Conservation (phyloP, 1,284 basidiomycete genomes). For the Moniliella sp. region DNA sequence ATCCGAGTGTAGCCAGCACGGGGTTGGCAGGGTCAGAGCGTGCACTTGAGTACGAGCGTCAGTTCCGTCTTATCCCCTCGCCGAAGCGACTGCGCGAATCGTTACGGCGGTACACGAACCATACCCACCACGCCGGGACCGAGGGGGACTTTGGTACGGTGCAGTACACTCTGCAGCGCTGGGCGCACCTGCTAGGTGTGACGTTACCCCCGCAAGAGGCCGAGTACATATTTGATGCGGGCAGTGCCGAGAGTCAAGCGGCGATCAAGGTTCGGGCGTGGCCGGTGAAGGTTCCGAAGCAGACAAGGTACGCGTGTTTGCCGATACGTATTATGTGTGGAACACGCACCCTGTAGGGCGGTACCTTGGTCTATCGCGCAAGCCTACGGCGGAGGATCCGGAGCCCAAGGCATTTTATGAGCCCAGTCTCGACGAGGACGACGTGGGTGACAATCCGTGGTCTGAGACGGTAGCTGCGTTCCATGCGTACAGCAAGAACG, state of each 20-base stretch:
- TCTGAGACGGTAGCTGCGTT: constrained; percentile 36
- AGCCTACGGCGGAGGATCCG: constrained; percentile 8
- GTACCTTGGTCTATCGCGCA: constrained; percentile 12
- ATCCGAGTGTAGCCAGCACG: no score
- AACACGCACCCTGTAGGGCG: constrained; percentile 24
- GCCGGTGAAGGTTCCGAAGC: constrained; percentile 1
- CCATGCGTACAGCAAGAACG: constrained; percentile 35
- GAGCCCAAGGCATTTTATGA: constrained; percentile 46
- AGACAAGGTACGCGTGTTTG: constrained; percentile 13
- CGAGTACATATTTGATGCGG: constrained; percentile 22
- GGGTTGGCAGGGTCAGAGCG: no score
- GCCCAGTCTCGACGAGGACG: constrained; percentile 37
- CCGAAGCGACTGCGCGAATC: no score
- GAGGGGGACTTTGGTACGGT: constrained; percentile 14
- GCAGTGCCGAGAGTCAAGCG: constrained; percentile 10
- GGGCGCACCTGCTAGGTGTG: constrained; percentile 17
- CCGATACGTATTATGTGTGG: constrained; percentile 28
- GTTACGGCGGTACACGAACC: constrained; percentile 12
- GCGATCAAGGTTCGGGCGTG: constrained; percentile 9
- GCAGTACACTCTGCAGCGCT: constrained; percentile 13
- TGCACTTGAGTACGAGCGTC: no score
- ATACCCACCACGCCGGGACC: constrained; percentile 17
- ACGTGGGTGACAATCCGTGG: constrained; percentile 36
- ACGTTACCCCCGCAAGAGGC: constrained; percentile 8
- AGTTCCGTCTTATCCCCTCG: no score